Conservation (phyloP, 2,329 filamentous ascomycete species). For the Colletotrichum chlorophyti region DNA sequence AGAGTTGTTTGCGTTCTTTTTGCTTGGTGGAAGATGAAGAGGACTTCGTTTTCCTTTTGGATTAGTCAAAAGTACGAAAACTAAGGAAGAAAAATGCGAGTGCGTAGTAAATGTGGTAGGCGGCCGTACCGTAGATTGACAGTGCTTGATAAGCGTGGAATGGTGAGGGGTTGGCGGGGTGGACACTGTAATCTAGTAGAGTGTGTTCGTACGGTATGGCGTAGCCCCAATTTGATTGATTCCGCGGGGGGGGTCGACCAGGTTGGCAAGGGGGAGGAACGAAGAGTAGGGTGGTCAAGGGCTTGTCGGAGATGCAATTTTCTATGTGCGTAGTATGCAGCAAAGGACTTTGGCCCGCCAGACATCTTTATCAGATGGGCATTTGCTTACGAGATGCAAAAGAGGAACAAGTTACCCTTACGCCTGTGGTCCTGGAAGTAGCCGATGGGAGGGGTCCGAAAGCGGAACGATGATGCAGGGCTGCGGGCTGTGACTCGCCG, state of each 20-base stretch:
- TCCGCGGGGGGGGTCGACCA: not conserved
- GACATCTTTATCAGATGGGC: constrained; percentile 13
- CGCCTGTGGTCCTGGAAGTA: not conserved
- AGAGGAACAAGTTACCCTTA: not conserved
- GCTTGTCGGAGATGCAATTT: constrained; percentile 12
- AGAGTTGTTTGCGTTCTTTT: constrained; percentile 3
- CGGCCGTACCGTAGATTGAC: constrained; percentile 9
- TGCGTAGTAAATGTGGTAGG: constrained; percentile 8
- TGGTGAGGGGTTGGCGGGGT: constrained; percentile 29
- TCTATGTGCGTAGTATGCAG: too few relatives aligned
- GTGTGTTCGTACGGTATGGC: constrained; percentile 17
- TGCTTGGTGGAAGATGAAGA: not conserved
- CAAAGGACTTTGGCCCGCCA: too few relatives aligned
- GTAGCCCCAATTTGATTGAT: constrained; percentile 3
- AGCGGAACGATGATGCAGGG: too few relatives aligned
- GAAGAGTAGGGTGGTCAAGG: not conserved
- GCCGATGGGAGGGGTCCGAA: constrained; percentile 24
- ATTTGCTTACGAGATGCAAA: constrained; percentile 12
- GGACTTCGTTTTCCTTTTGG: not conserved
- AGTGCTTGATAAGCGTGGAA: constrained; percentile 26
- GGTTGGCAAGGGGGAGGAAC: not conserved
- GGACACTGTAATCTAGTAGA: constrained; percentile 11
- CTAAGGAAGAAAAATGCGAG: constrained; percentile 2
- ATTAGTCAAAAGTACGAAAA: constrained; percentile 23
- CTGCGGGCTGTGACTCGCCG: too few relatives aligned